Base-by-base conservation (phyloP, 75 land plant genomes). In the Cryptomeria japonica region DNA sequence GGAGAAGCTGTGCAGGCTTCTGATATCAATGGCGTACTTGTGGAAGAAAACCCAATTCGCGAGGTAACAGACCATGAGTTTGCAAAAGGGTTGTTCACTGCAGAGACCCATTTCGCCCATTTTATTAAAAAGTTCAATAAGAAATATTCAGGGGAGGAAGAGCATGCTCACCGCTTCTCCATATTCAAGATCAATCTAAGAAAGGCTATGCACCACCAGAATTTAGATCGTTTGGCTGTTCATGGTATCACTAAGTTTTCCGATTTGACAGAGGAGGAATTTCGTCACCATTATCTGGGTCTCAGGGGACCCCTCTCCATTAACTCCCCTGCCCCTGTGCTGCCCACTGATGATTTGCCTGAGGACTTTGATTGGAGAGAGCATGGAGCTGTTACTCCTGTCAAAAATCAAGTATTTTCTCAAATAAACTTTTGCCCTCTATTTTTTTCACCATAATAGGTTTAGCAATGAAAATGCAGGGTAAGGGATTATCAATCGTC, bases 181-280 rank as follows among this genome's bases (percentile, higher is more conserved):
- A 90, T 97, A 13, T 98, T 98, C 90, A 92, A 91, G 93, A 44
- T 76, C 25, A 98, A 98, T 80, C 88, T 98, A 86, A 82, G 91
- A 34, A 90, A 90, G 72, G 99, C 97, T 15, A 14, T 88, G 73
- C 79, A 92, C 11, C 95, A 97, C 92, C 99, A 98, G 97, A 89
- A 86, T 85, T 89, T 98, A 38, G 99, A 98, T 80, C 99, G 97
- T 15, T 42, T 89, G 2, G 99, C 99, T 18, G 88, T 76, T 41
- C 99, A 98, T 87, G 99, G 99, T 22, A 90, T 98, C 34, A 98
- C 99, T 36, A 93, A 93, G 90, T 98, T 96, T 96, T 96, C 97
- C 70, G 99, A 98, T 73, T 90, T 98, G 85, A 95, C 99, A 28
- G 93, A 91, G 84, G 91, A 89, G 73, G 99, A 98, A 89, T 98